Percentiles rank a stretch among this genome's conserved stretches.
Evolutionary conservation across 2,329 filamentous ascomycete genomes (phyloP).

Genomic region (Didymella sp.): DNA sequence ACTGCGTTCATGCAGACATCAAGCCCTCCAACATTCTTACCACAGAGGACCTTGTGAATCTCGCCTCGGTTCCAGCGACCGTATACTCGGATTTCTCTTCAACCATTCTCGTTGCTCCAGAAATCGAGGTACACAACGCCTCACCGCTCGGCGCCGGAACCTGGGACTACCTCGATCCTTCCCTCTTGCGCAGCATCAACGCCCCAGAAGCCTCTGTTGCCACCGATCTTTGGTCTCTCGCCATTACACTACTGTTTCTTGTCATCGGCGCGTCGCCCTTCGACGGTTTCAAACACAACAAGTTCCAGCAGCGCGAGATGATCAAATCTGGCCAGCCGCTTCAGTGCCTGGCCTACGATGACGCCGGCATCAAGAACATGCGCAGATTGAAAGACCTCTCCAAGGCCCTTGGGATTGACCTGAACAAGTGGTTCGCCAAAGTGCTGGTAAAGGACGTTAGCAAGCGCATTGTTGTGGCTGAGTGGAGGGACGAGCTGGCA

Average conservation of each 20-base stretch:
- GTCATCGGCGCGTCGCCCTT: conserved; percentile 54
- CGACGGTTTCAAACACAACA: conserved; percentile 48
- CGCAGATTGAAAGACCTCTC: conserved; percentile 41
- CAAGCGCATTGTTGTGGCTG: conserved; percentile 42
- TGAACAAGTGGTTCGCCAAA: conserved; percentile 48
- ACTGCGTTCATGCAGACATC: conserved; percentile 55
- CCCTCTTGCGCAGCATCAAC: conserved; percentile 30
- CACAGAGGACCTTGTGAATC: conserved; percentile 27
- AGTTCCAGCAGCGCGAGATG: conserved; percentile 54
- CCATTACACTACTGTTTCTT: conserved; percentile 54
- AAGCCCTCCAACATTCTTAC: conserved; percentile 57
- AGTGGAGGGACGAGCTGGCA: conserved; percentile 36
- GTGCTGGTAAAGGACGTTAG: conserved; percentile 43
- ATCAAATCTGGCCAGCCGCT: conserved; percentile 54
- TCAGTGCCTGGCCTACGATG: conserved; percentile 48
- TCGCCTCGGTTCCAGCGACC: conserved; percentile 22
- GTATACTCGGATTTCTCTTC: conserved; percentile 57
- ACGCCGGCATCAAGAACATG: conserved; percentile 40
- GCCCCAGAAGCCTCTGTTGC: conserved; percentile 42
- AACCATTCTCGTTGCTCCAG: conserved; percentile 31
- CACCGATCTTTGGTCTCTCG: conserved; percentile 55
- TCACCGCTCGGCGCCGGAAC: conserved; percentile 53
- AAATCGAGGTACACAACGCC: conserved; percentile 20
- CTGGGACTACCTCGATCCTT: conserved; percentile 56
- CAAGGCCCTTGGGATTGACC: conserved; percentile 31